phyloP scores from a whole-genome alignment of 495 filamentous ascomycete genomes.

The Penicillium steckii region DNA sequence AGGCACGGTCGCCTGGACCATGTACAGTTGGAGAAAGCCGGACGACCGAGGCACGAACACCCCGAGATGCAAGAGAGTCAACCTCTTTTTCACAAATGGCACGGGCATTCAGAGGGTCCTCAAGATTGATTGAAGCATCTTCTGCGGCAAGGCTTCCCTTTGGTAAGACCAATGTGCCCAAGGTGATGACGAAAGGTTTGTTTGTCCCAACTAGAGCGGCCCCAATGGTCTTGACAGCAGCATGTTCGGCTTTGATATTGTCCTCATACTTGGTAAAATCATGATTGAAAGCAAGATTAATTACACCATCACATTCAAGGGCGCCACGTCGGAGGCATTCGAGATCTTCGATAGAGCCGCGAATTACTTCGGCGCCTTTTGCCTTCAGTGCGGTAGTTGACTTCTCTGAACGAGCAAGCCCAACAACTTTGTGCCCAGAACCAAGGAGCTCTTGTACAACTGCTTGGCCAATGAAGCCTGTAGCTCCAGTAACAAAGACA shows the following conservation, averaged over 20 bases:
- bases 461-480: constrained; percentile 45
- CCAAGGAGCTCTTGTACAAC: constrained; percentile 41
- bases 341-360: constrained; percentile 37
- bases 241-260: constrained; percentile 27
- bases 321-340: constrained; percentile 35
- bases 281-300: constrained; percentile 47
- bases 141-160: constrained; percentile 34
- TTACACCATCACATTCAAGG: constrained; percentile 36
- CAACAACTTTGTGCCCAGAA: constrained; percentile 41
- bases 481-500: constrained; percentile 49
- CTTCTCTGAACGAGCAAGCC: constrained; percentile 39
- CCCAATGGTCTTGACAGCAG: constrained; percentile 38
- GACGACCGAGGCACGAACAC: constrained; percentile 34
- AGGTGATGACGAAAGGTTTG: constrained; percentile 41
- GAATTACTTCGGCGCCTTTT: constrained; percentile 31
- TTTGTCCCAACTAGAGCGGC: constrained; percentile 29
- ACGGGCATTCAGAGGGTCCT: constrained; percentile 20
- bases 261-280: constrained; percentile 38
- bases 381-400: constrained; percentile 25
- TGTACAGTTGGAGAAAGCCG: constrained; percentile 45
- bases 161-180: constrained; percentile 36
- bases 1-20: constrained; percentile 37
- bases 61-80: constrained; percentile 23
- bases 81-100: constrained; percentile 27
- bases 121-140: constrained; percentile 18